A percentile compares a stretch with the other conserved stretches of the same genome.
Conservation (phyloP, 192 early-diverging fungal genomes). For the Umbelopsis vinacea region DNA sequence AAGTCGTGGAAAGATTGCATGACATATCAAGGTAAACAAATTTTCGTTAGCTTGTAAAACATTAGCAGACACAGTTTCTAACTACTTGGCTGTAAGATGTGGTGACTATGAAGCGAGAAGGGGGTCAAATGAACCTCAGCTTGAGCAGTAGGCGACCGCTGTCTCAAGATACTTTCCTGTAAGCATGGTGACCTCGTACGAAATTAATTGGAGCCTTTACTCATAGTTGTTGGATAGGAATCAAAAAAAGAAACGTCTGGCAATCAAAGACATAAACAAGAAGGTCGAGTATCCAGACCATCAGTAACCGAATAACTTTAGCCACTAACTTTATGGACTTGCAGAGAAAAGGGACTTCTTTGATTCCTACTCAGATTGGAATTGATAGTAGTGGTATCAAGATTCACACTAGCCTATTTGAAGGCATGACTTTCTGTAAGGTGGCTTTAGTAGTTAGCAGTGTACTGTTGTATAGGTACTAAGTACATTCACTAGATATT, state of each 20-base stretch:
- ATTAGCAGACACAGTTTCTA: not conserved
- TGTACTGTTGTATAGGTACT: not conserved
- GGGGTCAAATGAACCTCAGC: constrained; percentile 16
- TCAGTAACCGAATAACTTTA: not conserved
- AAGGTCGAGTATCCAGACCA: not conserved
- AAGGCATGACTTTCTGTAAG: constrained; percentile 63
- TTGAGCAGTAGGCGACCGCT: constrained; percentile 8
- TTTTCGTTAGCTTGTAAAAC: too few relatives aligned
- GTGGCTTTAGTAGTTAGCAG: not conserved
- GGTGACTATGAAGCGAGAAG: constrained; percentile 29
- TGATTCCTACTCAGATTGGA: constrained; percentile 23
- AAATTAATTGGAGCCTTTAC: too few relatives aligned
- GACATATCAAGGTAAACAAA: constrained; percentile 45
- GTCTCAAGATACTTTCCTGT: constrained; percentile 26
- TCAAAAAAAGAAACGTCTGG: not conserved
- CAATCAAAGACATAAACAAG: not conserved
- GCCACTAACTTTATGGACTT: not conserved
- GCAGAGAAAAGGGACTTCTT: not conserved
- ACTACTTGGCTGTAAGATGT: not conserved
- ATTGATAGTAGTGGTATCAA: constrained; percentile 48
- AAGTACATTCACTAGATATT: constrained; percentile 30
- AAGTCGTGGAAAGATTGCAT: constrained; percentile 56
- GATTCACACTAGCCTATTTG: constrained; percentile 58
- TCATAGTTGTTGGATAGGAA: not conserved
- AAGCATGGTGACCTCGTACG: not conserved